Conservation (phyloP, 2,329 filamentous ascomycete genomes). For the Pseudogymnoascus sp. region DNA sequence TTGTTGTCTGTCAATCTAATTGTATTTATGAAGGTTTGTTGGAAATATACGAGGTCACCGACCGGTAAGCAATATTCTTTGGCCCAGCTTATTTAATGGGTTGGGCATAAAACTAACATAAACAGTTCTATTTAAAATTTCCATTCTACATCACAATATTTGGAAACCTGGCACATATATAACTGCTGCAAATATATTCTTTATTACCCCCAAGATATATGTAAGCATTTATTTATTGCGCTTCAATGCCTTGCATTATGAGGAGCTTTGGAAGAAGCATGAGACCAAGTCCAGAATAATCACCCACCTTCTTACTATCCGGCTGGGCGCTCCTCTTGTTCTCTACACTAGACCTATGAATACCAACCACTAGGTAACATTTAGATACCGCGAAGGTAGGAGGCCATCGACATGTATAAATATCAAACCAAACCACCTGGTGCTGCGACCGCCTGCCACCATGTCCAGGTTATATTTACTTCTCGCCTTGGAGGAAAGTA, state of each 20-base stretch:
- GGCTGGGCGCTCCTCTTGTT: neutral
- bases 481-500: neutral
- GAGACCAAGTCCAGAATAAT: neutral
- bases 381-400: neutral
- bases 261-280: neutral
- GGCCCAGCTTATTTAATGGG: neutral
- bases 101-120: neutral
- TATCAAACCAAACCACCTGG: neutral
- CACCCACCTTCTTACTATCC: neutral
- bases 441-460: neutral
- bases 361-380: neutral
- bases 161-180: neutral
- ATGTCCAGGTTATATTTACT: neutral
- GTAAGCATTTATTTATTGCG: neutral
- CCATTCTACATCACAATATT: neutral
- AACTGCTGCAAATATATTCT: neutral
- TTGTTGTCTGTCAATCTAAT: neutral
- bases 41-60: neutral
- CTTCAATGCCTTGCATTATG: neutral
- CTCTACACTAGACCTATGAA: neutral
- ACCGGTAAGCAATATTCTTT: neutral
- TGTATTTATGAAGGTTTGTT: neutral
- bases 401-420: neutral
- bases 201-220: neutral
- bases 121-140: neutral